Conservation (phyloP, 306 rosid species). For the Clitoria ternatea region DNA sequence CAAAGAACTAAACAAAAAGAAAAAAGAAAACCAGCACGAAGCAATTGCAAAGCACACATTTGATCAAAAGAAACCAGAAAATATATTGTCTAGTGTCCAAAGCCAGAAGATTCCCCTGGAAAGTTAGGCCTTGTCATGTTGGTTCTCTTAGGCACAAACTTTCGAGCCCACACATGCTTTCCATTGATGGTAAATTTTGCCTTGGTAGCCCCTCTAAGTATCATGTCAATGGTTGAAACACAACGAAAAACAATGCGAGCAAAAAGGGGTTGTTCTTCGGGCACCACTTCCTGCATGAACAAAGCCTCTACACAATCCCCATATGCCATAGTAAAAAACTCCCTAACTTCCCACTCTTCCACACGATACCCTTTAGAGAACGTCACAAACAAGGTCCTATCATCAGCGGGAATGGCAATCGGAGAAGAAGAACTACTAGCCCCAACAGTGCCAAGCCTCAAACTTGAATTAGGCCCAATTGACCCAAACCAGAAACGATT, state of each 20-base stretch:
- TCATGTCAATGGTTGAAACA: constrained; percentile 28
- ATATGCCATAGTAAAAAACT: constrained; percentile 28
- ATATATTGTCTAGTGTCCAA: neutral
- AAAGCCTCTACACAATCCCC: constrained; percentile 65
- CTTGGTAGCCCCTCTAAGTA: constrained; percentile 43
- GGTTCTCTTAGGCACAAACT: constrained; percentile 48
- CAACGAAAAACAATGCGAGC: constrained; percentile 54
- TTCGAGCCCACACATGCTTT: constrained; percentile 73
- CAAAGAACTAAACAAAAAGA: neutral
- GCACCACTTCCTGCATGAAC: constrained; percentile 55
- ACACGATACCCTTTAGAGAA: constrained; percentile 69
- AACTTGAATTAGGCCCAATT: neutral
- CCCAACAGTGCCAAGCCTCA: neutral
- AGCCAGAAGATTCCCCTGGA: neutral
- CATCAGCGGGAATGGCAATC: too few relatives aligned
- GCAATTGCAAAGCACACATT: too few relatives aligned
- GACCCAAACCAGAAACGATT: constrained; percentile 5
- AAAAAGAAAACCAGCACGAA: neutral
- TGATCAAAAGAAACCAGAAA: too few relatives aligned
- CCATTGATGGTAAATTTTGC: constrained; percentile 67
- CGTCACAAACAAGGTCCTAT: constrained; percentile 67
- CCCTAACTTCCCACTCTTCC: constrained; percentile 52
- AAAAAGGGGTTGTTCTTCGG: constrained; percentile 47
- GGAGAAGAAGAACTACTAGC: too few relatives aligned
- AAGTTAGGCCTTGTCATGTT: neutral